Evolutionary conservation across 805 yeast genomes (phyloP).

Genomic region (Saccharomycopsis sp.): DNA sequence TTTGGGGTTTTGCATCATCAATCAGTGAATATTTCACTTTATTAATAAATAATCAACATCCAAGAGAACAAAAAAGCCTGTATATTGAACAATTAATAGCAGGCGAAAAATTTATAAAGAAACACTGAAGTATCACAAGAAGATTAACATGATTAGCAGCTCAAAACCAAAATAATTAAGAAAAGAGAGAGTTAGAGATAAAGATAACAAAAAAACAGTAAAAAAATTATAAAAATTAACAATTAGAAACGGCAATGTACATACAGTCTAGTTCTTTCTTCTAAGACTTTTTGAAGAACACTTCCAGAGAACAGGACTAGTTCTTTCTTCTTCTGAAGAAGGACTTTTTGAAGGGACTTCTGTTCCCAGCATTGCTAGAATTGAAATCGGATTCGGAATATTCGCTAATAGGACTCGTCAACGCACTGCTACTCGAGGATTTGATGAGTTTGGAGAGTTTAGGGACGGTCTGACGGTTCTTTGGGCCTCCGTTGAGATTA

Average conservation of each 20-base stretch:
- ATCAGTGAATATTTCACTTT: no score
- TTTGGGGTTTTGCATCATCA: no score
- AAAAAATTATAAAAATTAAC: background rate
- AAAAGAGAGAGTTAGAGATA: background rate
- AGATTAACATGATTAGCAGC: background rate
- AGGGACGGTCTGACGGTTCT: slow-evolving; percentile 16
- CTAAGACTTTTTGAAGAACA: no score
- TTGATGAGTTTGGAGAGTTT: slow-evolving; percentile 24
- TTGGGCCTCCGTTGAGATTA: background rate
- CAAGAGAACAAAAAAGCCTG: no score
- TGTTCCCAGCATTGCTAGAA: background rate
- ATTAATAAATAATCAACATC: no score
- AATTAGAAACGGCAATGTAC: background rate
- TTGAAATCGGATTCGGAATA: background rate
- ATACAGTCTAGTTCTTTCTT: slow-evolving; percentile 5
- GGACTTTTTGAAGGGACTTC: slow-evolving; percentile 15
- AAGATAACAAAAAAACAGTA: background rate
- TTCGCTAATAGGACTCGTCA: slow-evolving; percentile 1
- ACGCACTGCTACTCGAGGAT: slow-evolving; percentile 27
- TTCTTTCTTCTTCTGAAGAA: slow-evolving; percentile 16
- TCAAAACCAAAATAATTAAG: background rate
- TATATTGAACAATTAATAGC: no score
- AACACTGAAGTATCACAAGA: no score
- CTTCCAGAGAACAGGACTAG: no score
- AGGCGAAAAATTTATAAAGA: no score